phyloP scores from a whole-genome alignment of 441 rosid genomes.

The Biscutella laevigata region DNA sequence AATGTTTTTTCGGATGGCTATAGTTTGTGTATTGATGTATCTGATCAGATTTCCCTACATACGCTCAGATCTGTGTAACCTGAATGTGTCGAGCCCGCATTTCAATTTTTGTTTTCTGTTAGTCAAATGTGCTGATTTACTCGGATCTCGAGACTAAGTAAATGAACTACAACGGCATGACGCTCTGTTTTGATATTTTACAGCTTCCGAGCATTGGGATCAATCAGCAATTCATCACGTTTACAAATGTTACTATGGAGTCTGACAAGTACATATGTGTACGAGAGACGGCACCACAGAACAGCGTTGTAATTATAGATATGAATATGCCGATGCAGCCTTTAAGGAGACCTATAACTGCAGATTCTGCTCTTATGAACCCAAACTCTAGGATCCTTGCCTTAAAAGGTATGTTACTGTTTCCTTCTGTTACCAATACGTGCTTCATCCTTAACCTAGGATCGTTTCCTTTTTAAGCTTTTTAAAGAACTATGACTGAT shows the following conservation, averaged over 20 bases:
- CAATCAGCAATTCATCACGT: constrained; percentile 74
- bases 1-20: too few species aligned
- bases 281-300: constrained; percentile 91
- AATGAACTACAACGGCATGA: constrained; percentile 19
- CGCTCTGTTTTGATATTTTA: constrained; percentile 28
- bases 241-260: constrained; percentile 79
- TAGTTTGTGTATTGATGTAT: constrained; percentile 3
- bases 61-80: constrained; percentile 28
- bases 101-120: background rate
- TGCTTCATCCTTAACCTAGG: background rate
- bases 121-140: constrained; percentile 6
- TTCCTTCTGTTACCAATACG: background rate
- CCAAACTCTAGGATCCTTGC: constrained; percentile 88
- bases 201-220: constrained; percentile 71
- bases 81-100: background rate
- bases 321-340: constrained; percentile 98
- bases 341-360: constrained; percentile 86
- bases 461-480: constrained; percentile 14
- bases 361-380: constrained; percentile 97
- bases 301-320: constrained; percentile 87
- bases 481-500: background rate
- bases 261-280: constrained; percentile 58
- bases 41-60: constrained; percentile 13
- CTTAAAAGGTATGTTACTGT: constrained; percentile 51
- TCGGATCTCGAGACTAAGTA: constrained; percentile 19